Percentiles rank a stretch among this genome's conserved stretches.
phyloP scores from a whole-genome alignment of 2,329 filamentous ascomycete genomes.

The Myrmaecium sp. region DNA sequence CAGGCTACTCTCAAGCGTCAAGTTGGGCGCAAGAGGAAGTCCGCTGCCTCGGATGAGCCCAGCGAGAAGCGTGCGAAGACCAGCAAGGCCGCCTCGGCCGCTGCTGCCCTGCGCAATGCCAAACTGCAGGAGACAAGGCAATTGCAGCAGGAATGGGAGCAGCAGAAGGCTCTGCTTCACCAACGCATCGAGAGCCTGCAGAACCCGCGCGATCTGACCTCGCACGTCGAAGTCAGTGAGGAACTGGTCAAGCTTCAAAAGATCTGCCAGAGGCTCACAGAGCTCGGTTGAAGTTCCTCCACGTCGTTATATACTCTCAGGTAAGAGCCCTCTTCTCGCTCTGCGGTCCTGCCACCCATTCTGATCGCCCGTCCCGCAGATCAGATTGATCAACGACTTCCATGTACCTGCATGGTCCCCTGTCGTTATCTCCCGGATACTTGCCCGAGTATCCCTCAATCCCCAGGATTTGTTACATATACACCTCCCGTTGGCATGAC shows the following conservation, averaged over 20 bases:
- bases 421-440: too few relatives aligned
- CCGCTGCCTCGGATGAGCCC: constrained; percentile 12
- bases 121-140: constrained; percentile 17
- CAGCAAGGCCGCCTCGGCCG: constrained; percentile 11
- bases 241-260: constrained; percentile 17
- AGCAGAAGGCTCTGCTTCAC: constrained; percentile 18
- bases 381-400: too few relatives aligned
- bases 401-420: too few relatives aligned
- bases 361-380: too few relatives aligned
- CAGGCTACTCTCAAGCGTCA: constrained; percentile 11
- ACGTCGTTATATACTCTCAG: too few relatives aligned
- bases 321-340: too few relatives aligned
- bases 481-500: too few relatives aligned
- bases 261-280: constrained; percentile 16
- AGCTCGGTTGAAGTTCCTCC: constrained; percentile 21
- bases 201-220: constrained; percentile 17
- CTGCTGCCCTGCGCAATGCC: constrained; percentile 1
- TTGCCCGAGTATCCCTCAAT: too few relatives aligned
- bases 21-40: constrained; percentile 19
- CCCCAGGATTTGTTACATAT: too few relatives aligned
- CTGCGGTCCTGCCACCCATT: too few relatives aligned
- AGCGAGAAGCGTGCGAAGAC: constrained; percentile 18
- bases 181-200: constrained; percentile 14
- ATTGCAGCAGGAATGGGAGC: constrained; percentile 15
- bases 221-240: constrained; percentile 18